These are phyloP conservation scores for Aspergillus luchuensis DNA, from an alignment of 2,329 filamentous ascomycete genomes.

Conservation along the genomic window DNA sequence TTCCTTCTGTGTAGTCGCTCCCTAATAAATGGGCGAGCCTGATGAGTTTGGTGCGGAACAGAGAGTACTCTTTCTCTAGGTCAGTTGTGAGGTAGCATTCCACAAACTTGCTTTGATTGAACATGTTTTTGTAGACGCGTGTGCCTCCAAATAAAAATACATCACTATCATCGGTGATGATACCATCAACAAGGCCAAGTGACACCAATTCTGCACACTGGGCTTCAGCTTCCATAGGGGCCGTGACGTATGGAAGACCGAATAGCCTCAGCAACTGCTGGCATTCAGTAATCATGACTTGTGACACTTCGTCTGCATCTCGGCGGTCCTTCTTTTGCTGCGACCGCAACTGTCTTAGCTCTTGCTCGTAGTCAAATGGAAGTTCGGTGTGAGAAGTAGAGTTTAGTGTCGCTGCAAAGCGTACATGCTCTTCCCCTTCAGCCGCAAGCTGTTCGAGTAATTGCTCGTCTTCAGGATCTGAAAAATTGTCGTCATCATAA, in stretches of 20 bases:
- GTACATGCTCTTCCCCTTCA: conserved; percentile 90
- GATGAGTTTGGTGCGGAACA: conserved; percentile 85
- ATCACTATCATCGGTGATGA: conserved; percentile 96
- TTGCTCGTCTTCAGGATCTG: conserved; percentile 90
- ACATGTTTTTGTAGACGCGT: conserved; percentile 99
- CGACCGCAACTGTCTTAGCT: conserved; percentile 81
- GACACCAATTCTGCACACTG: conserved; percentile 90
- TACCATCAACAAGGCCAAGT: conserved; percentile 89
- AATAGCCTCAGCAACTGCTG: conserved; percentile 88
- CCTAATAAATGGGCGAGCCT: conserved; percentile 87
- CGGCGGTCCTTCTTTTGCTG: conserved; percentile 96
- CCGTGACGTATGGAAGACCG: conserved; percentile 93
- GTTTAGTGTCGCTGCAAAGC: conserved; percentile 87
- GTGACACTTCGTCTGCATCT: conserved; percentile 94
- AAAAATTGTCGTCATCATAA: conserved; percentile 63
- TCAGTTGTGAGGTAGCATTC: conserved; percentile 89
- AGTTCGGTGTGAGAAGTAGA: conserved; percentile 70
- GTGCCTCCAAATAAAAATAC: conserved; percentile 96
- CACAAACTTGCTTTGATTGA: conserved; percentile 96
- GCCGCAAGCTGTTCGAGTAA: conserved; percentile 81
- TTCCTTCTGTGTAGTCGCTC: conserved; percentile 91
- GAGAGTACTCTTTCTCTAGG: conserved; percentile 83
- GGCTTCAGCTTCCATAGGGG: conserved; percentile 98
- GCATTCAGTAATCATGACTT: conserved; percentile 94
- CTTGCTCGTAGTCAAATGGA: conserved; percentile 78